Conservation (phyloP, 306 rosid species). For the Nissolia schottii region DNA sequence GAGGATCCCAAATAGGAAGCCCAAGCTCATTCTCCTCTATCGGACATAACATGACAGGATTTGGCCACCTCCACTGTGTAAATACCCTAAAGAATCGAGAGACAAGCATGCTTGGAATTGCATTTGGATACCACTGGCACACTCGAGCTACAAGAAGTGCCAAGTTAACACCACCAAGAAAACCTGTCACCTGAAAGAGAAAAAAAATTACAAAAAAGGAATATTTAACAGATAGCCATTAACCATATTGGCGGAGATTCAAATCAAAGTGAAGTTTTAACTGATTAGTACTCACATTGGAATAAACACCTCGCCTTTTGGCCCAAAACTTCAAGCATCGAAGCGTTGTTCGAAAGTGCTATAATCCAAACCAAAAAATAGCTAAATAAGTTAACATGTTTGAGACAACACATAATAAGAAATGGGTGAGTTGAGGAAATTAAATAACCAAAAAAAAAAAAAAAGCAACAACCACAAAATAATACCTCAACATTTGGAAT, state of each 20-base stretch:
- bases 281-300: conserved; percentile 64
- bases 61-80: conserved; percentile 99
- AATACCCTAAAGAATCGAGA: conserved; percentile 90
- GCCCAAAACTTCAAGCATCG: conserved; percentile 92
- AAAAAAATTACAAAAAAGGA: neutral
- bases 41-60: conserved; percentile 85
- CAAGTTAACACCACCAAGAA: conserved; percentile 97
- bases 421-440: too few species aligned
- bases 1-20: conserved; percentile 89
- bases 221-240: neutral
- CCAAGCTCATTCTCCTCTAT: conserved; percentile 88
- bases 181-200: conserved; percentile 77
- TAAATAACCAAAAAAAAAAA: neutral
- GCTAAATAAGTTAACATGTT: too few species aligned
- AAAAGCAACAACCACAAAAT: too few species aligned
- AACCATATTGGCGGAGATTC: neutral
- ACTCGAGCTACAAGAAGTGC: conserved; percentile 93
- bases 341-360: conserved; percentile 82
- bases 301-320: conserved; percentile 86
- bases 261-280: neutral
- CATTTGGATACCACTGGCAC: conserved; percentile 94
- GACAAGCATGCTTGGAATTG: conserved; percentile 90
- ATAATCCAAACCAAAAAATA: neutral
- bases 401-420: too few species aligned
- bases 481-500: conserved; percentile 92